Evolutionary conservation across 176 grass and related monocot genomes (phyloP), one percentile per base, ranked within the genome.

Genomic region (Zoysia pacifica): DNA sequence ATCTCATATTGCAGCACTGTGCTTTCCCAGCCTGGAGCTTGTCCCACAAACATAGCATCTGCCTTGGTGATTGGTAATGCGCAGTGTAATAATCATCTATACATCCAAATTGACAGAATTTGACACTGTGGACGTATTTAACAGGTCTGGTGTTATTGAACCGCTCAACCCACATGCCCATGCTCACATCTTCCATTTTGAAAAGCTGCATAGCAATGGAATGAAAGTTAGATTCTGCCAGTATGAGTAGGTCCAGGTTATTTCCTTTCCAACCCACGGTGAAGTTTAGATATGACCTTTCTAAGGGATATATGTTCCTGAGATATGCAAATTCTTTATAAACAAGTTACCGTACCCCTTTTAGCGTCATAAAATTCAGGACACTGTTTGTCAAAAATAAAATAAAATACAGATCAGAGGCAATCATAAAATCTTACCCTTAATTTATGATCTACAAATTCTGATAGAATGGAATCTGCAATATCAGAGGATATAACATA

Each of bases 101-200:
- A 90, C 94, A 97, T 52, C 94, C 94, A 43, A 90, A 94, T 54
- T 94, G 91, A 74, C 94, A 97, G 62, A 97, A 97, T 66, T 74
- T 94, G 78, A 91, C 12, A 15, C 69, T 92, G 44, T 97, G 94
- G 20, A 92, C 51, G 8, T 92, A 97, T 87, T 87, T 79, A 49
- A 97, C 91, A 10, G 61, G 55, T 58, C 66, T 74, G 5, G 87
- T 82, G 46, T 50, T 85, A 65, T 94, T 94, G 82, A 97, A 94
- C 77, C 83, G 87, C 62, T 92, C 91, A 1, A 97, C 91, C 94
- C 94, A 97, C 94, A 97, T 97, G 69, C 94, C 94, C 91, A 97
- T 97, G 89, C 94, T 94, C 91, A 97, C 94, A 47, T 97, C 94
- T 74, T 97, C 94, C 94, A 97, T 97, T 78, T 97, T 97, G 80